phyloP scores from a whole-genome alignment of 2,329 filamentous ascomycete genomes.

The Akanthomyces muscarius region DNA sequence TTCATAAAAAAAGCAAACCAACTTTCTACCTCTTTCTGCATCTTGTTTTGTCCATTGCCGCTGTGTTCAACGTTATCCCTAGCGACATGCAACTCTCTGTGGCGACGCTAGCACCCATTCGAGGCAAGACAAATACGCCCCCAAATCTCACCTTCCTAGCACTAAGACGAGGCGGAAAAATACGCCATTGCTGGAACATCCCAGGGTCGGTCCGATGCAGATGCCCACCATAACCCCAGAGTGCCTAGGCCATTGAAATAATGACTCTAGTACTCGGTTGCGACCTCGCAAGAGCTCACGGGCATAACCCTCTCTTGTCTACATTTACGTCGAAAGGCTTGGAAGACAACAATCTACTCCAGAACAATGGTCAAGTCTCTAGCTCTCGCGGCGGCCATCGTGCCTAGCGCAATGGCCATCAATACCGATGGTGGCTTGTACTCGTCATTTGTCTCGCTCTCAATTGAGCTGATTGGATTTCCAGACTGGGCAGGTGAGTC shows the following conservation, averaged over 20 bases:
- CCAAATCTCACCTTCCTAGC: background rate
- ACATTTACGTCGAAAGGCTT: background rate
- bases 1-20: too few species aligned
- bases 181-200: conserved; percentile 5
- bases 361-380: conserved; percentile 4
- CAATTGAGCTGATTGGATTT: conserved; percentile 23
- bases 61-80: background rate
- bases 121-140: background rate
- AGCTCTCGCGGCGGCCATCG: background rate
- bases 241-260: background rate
- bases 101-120: background rate
- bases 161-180: background rate
- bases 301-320: background rate
- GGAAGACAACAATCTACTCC: background rate
- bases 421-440: conserved; percentile 14
- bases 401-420: conserved; percentile 5
- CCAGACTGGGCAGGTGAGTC: conserved; percentile 22
- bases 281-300: background rate
- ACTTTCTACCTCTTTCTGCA: background rate
- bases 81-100: background rate
- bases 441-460: conserved; percentile 21
- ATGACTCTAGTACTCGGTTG: background rate
- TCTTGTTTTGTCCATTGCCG: too few species aligned
- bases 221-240: background rate
- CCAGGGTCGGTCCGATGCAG: background rate